Conservation (phyloP, 805 yeast genomes). For the Torulaspora microellipsoides region DNA sequence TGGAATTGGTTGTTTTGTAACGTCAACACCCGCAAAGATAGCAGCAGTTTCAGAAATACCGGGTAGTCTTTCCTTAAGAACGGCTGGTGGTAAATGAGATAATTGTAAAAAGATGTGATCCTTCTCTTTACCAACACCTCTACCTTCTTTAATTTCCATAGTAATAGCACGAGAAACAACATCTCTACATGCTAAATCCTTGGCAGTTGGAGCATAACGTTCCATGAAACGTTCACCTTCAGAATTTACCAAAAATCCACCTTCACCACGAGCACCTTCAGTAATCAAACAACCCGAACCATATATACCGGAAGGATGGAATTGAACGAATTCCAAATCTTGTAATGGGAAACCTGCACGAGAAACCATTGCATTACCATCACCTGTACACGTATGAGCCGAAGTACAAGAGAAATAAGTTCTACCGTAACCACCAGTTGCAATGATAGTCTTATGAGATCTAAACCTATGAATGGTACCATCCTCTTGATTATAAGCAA, state of each 20-base stretch:
- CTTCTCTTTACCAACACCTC: constrained; percentile 96
- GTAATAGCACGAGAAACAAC: constrained; percentile 98
- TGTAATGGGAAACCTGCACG: constrained; percentile 98
- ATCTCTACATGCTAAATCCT: constrained; percentile 97
- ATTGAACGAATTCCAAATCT: constrained; percentile 96
- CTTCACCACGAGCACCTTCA: constrained; percentile 99
- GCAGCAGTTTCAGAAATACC: constrained; percentile 99
- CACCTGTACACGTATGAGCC: constrained; percentile 99
- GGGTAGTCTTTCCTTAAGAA: constrained; percentile 91
- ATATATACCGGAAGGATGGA: constrained; percentile 99
- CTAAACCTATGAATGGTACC: constrained; percentile 97
- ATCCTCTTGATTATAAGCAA: constrained; percentile 98
- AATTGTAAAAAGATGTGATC: constrained; percentile 95
- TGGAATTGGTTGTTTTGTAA: constrained; percentile 98
- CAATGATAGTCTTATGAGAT: constrained; percentile 92
- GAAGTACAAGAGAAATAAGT: constrained; percentile 98
- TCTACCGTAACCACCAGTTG: constrained; percentile 99
- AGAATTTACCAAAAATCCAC: constrained; percentile 92
- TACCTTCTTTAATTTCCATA: constrained; percentile 96
- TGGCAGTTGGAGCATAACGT: constrained; percentile 97
- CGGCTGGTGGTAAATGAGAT: constrained; percentile 88
- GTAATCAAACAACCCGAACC: constrained; percentile 99
- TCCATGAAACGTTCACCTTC: constrained; percentile 99
- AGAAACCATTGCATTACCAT: constrained; percentile 96
- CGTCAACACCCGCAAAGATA: constrained; percentile 98